Conservation (phyloP, 768 basidiomycete species). For the Clitopilus hobsonii region DNA sequence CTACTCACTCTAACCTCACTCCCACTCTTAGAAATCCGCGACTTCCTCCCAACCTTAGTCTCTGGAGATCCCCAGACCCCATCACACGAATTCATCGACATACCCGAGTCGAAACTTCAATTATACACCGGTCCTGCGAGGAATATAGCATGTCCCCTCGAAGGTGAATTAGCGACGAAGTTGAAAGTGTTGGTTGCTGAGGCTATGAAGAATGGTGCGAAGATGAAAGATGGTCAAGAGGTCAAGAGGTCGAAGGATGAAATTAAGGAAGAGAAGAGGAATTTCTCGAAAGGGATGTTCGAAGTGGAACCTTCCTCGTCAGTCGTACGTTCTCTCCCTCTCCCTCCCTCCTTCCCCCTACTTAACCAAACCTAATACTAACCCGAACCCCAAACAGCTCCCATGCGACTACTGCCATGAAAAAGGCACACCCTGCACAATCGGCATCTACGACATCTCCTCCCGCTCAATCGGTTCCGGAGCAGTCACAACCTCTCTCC, state of each 20-base stretch:
- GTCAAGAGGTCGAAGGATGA: not conserved
- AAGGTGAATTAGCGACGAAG: not conserved
- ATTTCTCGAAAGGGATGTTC: not conserved
- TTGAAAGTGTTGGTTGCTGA: not conserved
- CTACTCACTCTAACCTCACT: too few relatives aligned
- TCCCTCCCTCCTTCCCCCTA: not conserved
- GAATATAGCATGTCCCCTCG: not conserved
- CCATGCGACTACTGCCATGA: not conserved
- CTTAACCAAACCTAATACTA: not conserved
- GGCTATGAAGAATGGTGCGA: not conserved
- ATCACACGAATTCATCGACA: not conserved
- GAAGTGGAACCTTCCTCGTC: not conserved
- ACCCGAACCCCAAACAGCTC: too few relatives aligned
- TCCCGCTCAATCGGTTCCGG: not conserved
- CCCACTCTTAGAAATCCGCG: not conserved
- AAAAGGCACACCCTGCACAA: not conserved
- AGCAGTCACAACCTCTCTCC: not conserved
- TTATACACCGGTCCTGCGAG: not conserved
- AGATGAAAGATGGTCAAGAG: not conserved
- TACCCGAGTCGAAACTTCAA: not conserved
- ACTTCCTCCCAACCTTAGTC: not conserved
- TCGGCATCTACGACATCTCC: not conserved
- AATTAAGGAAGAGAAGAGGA: not conserved
- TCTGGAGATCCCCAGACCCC: not conserved
- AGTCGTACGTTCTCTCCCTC: not conserved